These are phyloP conservation scores for Phytopythium aichiense DNA, from an alignment of 352 stramenopile species.

Conservation along the genomic window DNA sequence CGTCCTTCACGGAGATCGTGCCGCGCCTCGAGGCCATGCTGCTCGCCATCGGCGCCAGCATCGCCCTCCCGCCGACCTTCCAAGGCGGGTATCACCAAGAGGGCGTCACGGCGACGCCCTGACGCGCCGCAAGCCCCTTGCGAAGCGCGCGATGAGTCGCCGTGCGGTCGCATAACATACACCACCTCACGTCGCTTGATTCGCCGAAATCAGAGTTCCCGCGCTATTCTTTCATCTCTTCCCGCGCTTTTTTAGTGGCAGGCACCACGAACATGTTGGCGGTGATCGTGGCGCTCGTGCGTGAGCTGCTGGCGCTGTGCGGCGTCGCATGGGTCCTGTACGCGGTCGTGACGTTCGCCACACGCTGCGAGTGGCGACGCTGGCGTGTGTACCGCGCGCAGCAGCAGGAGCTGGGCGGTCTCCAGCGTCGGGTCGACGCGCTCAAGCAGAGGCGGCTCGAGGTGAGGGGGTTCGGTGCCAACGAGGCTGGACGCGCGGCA, in stretches of 20 bases:
- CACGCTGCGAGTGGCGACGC: constrained; percentile 26
- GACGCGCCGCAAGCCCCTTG: neutral
- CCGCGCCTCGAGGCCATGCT: constrained; percentile 70
- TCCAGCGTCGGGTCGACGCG: constrained; percentile 28
- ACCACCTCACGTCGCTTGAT: neutral
- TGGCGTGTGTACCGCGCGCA: constrained; percentile 36
- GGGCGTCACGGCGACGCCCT: constrained; percentile 19
- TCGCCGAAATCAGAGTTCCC: neutral
- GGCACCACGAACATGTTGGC: neutral
- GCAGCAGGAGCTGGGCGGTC: constrained; percentile 28
- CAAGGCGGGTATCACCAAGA: constrained; percentile 77
- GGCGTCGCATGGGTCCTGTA: constrained; percentile 36
- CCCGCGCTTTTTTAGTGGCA: no score
- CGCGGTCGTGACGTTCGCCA: constrained; percentile 29
- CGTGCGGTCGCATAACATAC: neutral
- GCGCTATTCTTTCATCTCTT: neutral
- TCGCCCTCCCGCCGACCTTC: constrained; percentile 81
- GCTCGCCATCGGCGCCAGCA: constrained; percentile 66
- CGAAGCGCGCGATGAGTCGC: neutral
- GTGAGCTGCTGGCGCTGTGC: constrained; percentile 41
- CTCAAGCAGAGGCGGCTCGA: constrained; percentile 19
- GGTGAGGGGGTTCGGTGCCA: constrained; percentile 6
- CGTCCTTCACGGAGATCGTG: constrained; percentile 78
- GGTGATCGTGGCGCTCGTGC: constrained; percentile 14
- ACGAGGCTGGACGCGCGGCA: neutral